Conservation (phyloP, 257 asterid genomes). For the Nicotiana otophora region DNA sequence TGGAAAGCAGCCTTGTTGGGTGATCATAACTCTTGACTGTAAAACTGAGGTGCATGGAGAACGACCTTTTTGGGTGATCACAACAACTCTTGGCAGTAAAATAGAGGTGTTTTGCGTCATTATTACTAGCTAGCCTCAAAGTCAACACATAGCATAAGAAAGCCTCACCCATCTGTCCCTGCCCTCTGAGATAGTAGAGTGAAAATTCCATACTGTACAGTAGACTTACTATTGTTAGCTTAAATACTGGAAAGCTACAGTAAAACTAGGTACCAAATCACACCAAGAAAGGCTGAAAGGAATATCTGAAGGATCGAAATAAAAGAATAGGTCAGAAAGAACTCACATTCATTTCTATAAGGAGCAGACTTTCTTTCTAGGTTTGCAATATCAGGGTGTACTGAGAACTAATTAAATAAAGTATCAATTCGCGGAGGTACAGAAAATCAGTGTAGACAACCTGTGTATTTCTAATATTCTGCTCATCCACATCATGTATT, state of each 20-base stretch:
- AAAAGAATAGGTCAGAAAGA: not conserved
- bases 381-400: slow-evolving; percentile 11
- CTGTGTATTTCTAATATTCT: slow-evolving; percentile 64
- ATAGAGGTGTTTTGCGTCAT: not conserved
- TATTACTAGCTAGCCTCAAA: not conserved
- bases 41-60: too few relatives aligned
- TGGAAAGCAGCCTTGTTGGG: not conserved
- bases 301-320: not conserved
- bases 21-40: not conserved
- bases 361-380: not conserved
- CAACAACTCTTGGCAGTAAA: not conserved
- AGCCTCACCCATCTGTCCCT: not conserved
- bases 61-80: not conserved
- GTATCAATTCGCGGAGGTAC: slow-evolving; percentile 7
- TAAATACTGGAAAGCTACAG: not conserved
- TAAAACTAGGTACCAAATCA: not conserved
- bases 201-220: slow-evolving; percentile 4
- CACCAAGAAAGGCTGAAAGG: not conserved
- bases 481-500: slow-evolving; percentile 61
- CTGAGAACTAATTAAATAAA: slow-evolving; percentile 9
- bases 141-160: not conserved
- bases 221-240: not conserved
- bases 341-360: not conserved
- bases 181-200: not conserved
- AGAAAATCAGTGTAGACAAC: slow-evolving; percentile 24